Evolutionary conservation across 2,329 filamentous ascomycete species (phyloP).

Genomic region (Xylariaceae sp.): DNA sequence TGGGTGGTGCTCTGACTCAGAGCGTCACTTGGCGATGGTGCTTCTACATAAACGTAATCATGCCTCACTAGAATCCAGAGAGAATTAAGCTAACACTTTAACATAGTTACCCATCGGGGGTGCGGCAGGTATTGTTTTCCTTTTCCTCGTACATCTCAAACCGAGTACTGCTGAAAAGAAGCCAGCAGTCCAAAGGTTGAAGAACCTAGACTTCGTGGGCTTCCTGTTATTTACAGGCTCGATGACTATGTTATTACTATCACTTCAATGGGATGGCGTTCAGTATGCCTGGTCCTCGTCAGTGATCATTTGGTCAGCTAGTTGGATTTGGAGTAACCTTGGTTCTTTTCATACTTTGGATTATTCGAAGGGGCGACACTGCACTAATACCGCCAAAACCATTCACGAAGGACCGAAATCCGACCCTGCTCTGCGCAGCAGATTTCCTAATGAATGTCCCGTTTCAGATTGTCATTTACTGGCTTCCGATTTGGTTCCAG

Average conservation of each 20-base stretch:
- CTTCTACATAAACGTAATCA: constrained; percentile 19
- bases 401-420: constrained; percentile 14
- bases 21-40: constrained; percentile 21
- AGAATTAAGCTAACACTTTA: too few relatives aligned
- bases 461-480: constrained; percentile 19
- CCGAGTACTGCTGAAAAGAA: too few relatives aligned
- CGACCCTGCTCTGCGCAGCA: constrained; percentile 1
- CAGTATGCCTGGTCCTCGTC: constrained; percentile 17
- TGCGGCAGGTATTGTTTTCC: neutral
- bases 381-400: constrained; percentile 16
- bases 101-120: constrained; percentile 16
- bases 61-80: too few relatives aligned
- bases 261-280: constrained; percentile 15
- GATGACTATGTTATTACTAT: constrained; percentile 15
- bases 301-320: constrained; percentile 20
- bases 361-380: constrained; percentile 2
- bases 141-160: too few relatives aligned
- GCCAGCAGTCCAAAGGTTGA: too few relatives aligned
- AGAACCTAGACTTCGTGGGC: too few relatives aligned
- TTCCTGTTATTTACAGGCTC: neutral
- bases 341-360: constrained; percentile 15
- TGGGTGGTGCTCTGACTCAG: constrained; percentile 18
- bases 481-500: constrained; percentile 24
- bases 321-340: constrained; percentile 11
- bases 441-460: constrained; percentile 21